A percentile compares a stretch with the other conserved stretches of the same genome.
phyloP scores from a whole-genome alignment of 441 rosid genomes.

The Jatropha multifida region DNA sequence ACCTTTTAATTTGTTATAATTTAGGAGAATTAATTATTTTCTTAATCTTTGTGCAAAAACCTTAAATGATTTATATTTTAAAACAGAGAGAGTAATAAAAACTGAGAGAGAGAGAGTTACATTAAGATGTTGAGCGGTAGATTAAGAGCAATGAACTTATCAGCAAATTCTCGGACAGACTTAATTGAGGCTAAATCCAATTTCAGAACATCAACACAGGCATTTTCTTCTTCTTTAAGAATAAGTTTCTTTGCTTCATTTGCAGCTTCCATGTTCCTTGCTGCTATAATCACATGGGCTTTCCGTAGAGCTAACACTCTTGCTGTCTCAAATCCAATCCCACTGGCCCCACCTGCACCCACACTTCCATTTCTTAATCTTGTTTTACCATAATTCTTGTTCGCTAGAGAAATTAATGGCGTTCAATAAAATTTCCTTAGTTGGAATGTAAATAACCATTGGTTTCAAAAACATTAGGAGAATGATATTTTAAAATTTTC shows the following conservation, averaged over 20 bases:
- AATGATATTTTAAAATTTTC: too few species aligned
- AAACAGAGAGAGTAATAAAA: not conserved
- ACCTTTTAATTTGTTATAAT: too few species aligned
- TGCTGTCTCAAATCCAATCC: slow-evolving; percentile 88
- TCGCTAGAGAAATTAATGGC: not conserved
- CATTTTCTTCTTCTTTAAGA: slow-evolving; percentile 31
- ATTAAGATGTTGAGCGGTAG: slow-evolving; percentile 78
- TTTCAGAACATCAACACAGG: slow-evolving; percentile 52
- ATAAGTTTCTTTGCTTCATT: slow-evolving; percentile 52
- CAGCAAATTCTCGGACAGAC: slow-evolving; percentile 53
- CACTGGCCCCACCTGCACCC: slow-evolving; percentile 77
- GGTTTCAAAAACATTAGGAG: too few species aligned
- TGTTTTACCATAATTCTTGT: not conserved
- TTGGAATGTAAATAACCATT: not conserved
- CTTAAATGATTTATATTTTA: too few species aligned
- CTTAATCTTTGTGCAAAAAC: too few species aligned
- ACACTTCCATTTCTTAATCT: not conserved
- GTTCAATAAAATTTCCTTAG: not conserved
- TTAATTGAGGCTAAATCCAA: slow-evolving; percentile 63
- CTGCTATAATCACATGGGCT: slow-evolving; percentile 80
- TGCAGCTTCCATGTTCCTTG: slow-evolving; percentile 75
- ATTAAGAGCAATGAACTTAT: slow-evolving; percentile 47
- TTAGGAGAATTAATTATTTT: too few species aligned
- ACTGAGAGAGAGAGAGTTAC: slow-evolving; percentile 28
- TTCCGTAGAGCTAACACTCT: slow-evolving; percentile 66